Conservation (phyloP, 1,139 yeast species). For the Kurtzmaniella quercitrusa region DNA sequence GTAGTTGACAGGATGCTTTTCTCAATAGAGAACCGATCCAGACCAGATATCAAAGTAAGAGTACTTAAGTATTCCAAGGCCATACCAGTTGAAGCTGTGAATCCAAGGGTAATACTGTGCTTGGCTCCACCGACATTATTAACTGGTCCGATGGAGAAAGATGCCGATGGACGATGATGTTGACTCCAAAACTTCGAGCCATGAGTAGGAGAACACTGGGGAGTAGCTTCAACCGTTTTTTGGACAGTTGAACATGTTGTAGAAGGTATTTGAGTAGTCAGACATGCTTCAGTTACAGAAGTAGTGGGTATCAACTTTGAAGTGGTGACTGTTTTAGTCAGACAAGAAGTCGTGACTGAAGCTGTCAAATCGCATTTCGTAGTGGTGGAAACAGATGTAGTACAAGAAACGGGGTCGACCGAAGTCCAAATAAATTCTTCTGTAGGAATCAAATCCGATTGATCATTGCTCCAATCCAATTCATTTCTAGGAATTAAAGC, state of each 20-base stretch:
- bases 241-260: conserved; percentile 1
- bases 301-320: conserved; percentile 1
- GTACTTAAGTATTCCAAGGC: not conserved
- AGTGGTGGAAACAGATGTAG: not conserved
- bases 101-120: conserved; percentile 3
- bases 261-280: not conserved
- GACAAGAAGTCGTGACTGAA: not conserved
- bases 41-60: conserved; percentile 1
- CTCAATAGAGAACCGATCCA: not conserved
- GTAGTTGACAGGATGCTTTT: not conserved
- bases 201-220: too few relatives aligned
- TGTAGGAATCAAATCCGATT: too few relatives aligned
- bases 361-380: not conserved
- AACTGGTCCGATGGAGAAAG: not conserved
- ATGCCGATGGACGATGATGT: too few relatives aligned
- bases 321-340: not conserved
- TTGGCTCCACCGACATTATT: conserved; percentile 1
- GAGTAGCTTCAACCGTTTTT: too few relatives aligned
- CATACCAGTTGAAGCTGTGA: not conserved
- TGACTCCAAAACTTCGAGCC: too few relatives aligned
- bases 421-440: too few relatives aligned
- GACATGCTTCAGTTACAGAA: not conserved
- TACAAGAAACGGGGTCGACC: not conserved
- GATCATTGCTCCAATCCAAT: too few relatives aligned
- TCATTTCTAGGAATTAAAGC: too few relatives aligned